Base-by-base conservation (phyloP, 2,329 filamentous ascomycete genomes). In the Cadophora malorum region DNA sequence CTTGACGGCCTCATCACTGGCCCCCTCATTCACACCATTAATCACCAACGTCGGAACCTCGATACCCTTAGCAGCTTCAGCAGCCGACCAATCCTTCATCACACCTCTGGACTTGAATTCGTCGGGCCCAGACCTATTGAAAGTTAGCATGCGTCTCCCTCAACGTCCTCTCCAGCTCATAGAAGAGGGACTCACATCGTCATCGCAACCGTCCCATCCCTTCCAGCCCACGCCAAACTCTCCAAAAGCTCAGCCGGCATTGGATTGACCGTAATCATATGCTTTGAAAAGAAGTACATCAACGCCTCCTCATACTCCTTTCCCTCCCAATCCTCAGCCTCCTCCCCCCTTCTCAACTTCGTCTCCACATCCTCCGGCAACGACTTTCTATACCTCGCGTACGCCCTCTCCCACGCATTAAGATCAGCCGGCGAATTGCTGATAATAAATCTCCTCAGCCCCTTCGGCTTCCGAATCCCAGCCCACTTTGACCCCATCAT, bases 401-500 rank as follows among this genome's bases (percentile, higher is more conserved):
- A 74, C 8, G 71, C 72, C 38, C 72, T 64, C n/a, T 74, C 59
- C 71, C 73, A 76, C 2, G 71, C 47, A 16, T 33, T 33, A 6
- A 56, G 41, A 35, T 52, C 33, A 19, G 65, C 65, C 7, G 59
- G 59, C 8, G 65, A 28, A 25, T 67, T 67, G 6, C 60, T 71
- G 10, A 81, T 61, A 33, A 83, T 74, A 3, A 83, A 71, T 65
- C 78, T 80, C 9, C 76, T 74, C 28, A 83, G 71, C 0, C 79
- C 79, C 35, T 65, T 63, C 7, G 77, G 78, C 33, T 65, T 63
- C 9, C 76, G 77, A 38, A 76, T 76, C 4, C 78, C 76, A 0
- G 83, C 82, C 74, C 80, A 84, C 31, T 79, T 74, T 0, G 78
- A 79, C 0, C 76, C 83, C 0, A 86, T 75, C 82, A 86, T 85